phyloP scores from a whole-genome alignment of 805 yeast species.

The Metschnikowia aberdeeniae region DNA sequence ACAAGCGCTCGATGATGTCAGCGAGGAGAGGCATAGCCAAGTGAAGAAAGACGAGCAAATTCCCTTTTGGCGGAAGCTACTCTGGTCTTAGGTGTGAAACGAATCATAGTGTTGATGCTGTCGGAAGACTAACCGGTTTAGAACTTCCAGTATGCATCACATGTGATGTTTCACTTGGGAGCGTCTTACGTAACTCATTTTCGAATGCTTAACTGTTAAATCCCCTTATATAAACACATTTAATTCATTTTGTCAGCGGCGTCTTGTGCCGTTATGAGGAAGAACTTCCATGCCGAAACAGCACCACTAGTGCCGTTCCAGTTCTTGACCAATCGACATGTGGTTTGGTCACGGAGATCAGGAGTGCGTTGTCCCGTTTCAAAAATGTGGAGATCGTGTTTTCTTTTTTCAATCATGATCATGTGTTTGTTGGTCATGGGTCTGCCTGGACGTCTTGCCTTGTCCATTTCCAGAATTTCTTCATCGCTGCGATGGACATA shows the following conservation, averaged over 20 bases:
- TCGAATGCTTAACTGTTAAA: neutral
- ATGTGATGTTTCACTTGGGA: too few species aligned
- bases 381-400: slow-evolving; percentile 59
- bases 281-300: slow-evolving; percentile 54
- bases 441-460: slow-evolving; percentile 78
- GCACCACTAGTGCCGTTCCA: slow-evolving; percentile 90
- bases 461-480: slow-evolving; percentile 60
- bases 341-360: slow-evolving; percentile 57
- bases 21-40: neutral
- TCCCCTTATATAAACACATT: neutral
- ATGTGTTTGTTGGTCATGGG: slow-evolving; percentile 74
- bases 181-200: too few species aligned
- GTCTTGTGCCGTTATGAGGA: slow-evolving; percentile 28
- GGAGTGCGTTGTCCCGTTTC: slow-evolving; percentile 69
- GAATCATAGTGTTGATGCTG: neutral
- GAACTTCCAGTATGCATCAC: neutral
- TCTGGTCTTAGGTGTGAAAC: slow-evolving; percentile 1
- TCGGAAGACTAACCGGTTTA: neutral
- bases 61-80: slow-evolving; percentile 1
- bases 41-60: neutral
- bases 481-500: slow-evolving; percentile 69
- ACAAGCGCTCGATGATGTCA: neutral
- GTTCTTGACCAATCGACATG: slow-evolving; percentile 54
- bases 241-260: slow-evolving; percentile 10
- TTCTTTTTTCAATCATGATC: slow-evolving; percentile 55